phyloP scores from a whole-genome alignment of 1,284 basidiomycete species.

The Takashimella koratensis region DNA sequence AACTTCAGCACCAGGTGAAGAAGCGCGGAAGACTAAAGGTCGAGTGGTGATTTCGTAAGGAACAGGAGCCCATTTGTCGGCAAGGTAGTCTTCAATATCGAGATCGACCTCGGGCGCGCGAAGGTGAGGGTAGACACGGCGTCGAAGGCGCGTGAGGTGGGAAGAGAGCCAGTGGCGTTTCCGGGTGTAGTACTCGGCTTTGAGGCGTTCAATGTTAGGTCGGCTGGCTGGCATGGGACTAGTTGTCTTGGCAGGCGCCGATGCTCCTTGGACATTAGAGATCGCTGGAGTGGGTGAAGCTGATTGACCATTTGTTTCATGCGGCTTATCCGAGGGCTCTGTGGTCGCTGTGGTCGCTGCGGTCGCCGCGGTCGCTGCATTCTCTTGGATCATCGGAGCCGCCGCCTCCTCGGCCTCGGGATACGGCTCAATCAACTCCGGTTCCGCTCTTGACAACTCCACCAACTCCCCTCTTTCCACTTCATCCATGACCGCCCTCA shows the following conservation, averaged over 20 bases:
- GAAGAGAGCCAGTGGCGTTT: not conserved
- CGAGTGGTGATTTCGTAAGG: constrained; percentile 41
- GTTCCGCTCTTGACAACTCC: constrained; percentile 20
- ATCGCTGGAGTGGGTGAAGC: not conserved
- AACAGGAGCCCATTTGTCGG: constrained; percentile 37
- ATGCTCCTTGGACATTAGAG: not conserved
- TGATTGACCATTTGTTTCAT: not conserved
- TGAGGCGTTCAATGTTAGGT: not conserved
- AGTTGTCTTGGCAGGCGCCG: not conserved
- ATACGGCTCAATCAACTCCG: constrained; percentile 17
- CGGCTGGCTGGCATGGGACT: not conserved
- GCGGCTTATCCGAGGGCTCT: not conserved
- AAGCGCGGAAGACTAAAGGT: constrained; percentile 24
- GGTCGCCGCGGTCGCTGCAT: not conserved
- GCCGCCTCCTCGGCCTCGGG: not conserved
- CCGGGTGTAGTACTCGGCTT: not conserved
- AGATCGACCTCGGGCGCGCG: constrained; percentile 16
- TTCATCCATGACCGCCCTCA: constrained; percentile 26
- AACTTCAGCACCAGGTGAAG: constrained; percentile 19
- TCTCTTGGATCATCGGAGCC: not conserved
- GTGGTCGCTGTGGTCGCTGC: not conserved
- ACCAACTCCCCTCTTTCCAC: constrained; percentile 30
- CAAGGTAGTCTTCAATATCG: constrained; percentile 26
- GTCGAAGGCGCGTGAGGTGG: constrained; percentile 22
- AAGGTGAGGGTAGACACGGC: constrained; percentile 26